These are phyloP conservation scores for Capronia coronata DNA, from an alignment of 2,329 filamentous ascomycete species.

Conservation along the genomic window DNA sequence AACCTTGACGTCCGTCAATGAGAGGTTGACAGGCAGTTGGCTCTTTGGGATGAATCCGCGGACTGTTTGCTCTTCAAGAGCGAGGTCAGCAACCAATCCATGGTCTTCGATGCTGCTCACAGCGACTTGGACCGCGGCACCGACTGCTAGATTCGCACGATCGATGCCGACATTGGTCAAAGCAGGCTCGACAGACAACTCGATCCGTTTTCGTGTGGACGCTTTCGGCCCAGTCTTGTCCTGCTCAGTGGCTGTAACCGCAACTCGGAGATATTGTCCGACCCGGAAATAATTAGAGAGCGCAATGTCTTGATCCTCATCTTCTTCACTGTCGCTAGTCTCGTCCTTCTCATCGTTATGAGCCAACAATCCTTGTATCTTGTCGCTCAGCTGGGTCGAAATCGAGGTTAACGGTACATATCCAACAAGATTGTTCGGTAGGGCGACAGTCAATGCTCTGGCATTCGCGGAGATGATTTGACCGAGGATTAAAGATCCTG, in stretches of 20 bases:
- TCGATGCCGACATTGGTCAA: constrained; percentile 70
- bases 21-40: constrained; percentile 63
- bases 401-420: constrained; percentile 90
- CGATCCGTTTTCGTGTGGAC: constrained; percentile 73
- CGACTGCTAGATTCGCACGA: constrained; percentile 64
- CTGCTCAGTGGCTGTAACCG: constrained; percentile 70
- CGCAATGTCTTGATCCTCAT: constrained; percentile 56
- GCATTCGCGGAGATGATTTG: constrained; percentile 75
- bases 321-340: constrained; percentile 45
- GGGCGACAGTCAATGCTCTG: constrained; percentile 69
- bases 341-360: constrained; percentile 54
- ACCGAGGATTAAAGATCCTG: constrained; percentile 81
- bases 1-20: constrained; percentile 65
- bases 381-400: constrained; percentile 69
- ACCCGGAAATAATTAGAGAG: constrained; percentile 67
- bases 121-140: constrained; percentile 77
- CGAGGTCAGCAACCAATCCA: constrained; percentile 87
- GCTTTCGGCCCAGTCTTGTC: constrained; percentile 43
- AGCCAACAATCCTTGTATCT: constrained; percentile 61
- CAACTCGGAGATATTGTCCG: constrained; percentile 82
- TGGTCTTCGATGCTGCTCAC: constrained; percentile 93
- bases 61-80: constrained; percentile 60
- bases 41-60: constrained; percentile 81
- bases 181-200: constrained; percentile 74
- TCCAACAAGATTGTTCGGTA: constrained; percentile 89